A percentile compares a stretch with the other conserved stretches of the same genome.
Conservation (phyloP, 1,284 basidiomycete species). For the Thelephora terrestris region DNA sequence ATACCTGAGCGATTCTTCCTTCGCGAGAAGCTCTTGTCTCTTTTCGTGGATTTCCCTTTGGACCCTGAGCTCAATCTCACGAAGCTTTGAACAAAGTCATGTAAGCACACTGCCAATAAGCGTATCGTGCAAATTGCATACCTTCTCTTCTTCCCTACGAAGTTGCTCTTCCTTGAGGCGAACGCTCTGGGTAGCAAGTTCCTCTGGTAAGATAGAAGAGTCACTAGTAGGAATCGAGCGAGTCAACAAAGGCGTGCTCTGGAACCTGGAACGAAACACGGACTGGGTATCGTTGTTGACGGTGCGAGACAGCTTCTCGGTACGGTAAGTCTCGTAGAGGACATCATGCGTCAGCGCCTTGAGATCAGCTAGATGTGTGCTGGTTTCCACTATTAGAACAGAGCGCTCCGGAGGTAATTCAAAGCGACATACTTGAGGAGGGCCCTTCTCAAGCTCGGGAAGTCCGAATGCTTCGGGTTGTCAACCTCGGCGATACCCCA, state of each 20-base stretch:
- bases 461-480: slow-evolving; percentile 98
- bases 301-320: slow-evolving; percentile 93
- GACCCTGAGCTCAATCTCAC: slow-evolving; percentile 97
- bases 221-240: slow-evolving; percentile 38
- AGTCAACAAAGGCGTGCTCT: background rate
- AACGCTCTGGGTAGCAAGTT: slow-evolving; percentile 93
- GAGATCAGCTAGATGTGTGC: slow-evolving; percentile 90
- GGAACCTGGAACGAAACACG: slow-evolving; percentile 18
- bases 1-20: slow-evolving; percentile 82
- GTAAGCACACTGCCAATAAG: background rate
- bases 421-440: slow-evolving; percentile 62
- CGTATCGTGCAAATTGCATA: slow-evolving; percentile 18
- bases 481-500: slow-evolving; percentile 99
- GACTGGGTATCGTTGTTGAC: slow-evolving; percentile 81
- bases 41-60: slow-evolving; percentile 99
- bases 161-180: slow-evolving; percentile 99
- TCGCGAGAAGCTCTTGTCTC: slow-evolving; percentile 91
- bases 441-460: slow-evolving; percentile 84
- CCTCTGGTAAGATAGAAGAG: slow-evolving; percentile 87
- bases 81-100: slow-evolving; percentile 43
- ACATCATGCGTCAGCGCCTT: slow-evolving; percentile 96
- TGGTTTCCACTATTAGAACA: slow-evolving; percentile 21
- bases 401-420: background rate
- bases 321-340: slow-evolving; percentile 93
- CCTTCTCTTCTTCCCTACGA: slow-evolving; percentile 94